Base-by-base conservation (phyloP, 768 basidiomycete genomes). In the Clitopilus passeckerianus region DNA sequence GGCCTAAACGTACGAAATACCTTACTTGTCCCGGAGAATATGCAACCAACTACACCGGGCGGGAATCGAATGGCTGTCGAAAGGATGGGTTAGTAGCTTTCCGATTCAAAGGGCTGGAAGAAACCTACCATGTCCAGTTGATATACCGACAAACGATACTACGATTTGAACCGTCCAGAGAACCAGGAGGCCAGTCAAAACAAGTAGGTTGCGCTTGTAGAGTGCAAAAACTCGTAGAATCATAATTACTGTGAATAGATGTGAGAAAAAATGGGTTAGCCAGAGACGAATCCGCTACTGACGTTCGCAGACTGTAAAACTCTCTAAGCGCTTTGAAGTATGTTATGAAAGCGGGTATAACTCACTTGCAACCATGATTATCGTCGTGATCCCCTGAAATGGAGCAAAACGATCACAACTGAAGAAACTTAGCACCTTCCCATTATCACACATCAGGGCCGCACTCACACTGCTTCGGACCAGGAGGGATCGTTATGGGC, bases 181-280 rank as follows among this genome's bases (percentile, higher is more conserved):
- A 4, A 27, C 10, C 58, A 54, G 18, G 2, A 59, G 37, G 18
- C 34, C 53, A 9, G 23, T 23, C 9, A 59, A 33, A 12, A 59
- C 18, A 6, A 15, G 6, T 6, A n/a, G 7, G 20, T 41, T 59
- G 10, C 53, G 20, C 35, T 30, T 52, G 24, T 54, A 59, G 2
- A 59, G 58, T 10, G 58, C 58, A 24, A 24, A 59, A 14, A 54
- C 58, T 4, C 53, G 22, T 7, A 59, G 30, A 22, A 59, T 59
- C 58, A 59, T 54, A 23, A 59, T 59, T 9, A 59, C 58, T 59
- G 35, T 18, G 5, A 53, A 22, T 7, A 18, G 6, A 50, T 50
- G 10, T 10, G 5, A 10, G 15, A 50, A 41, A 35, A 15, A 5
- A 12, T n/a, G 37, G 10, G 14, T 14, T 41, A 15, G n/a, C 37